Evolutionary conservation across 371 early-diverging fungal species (phyloP).

Genomic region (Mortierella sp.): DNA sequence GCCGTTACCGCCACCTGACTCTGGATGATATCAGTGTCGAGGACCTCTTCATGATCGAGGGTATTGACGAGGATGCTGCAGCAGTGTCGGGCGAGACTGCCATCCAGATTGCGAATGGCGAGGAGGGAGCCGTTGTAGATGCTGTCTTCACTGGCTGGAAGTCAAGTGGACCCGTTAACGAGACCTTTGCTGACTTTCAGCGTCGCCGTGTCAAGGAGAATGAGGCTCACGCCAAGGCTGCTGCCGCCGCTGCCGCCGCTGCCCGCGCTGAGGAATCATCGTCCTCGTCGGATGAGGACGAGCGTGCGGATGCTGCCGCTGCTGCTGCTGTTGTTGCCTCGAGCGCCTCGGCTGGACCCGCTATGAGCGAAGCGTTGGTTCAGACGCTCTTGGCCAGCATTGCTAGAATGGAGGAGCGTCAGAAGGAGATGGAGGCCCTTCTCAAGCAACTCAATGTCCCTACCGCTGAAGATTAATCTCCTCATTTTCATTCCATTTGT

Average conservation of each 20-base stretch:
- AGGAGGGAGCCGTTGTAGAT: conserved; percentile 34
- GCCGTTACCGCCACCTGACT: conserved; percentile 37
- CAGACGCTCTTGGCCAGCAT: conserved; percentile 44
- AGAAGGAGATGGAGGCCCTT: conserved; percentile 41
- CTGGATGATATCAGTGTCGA: conserved; percentile 29
- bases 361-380: conserved; percentile 31
- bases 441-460: conserved; percentile 13
- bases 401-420: conserved; percentile 47
- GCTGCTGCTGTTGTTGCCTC: background rate
- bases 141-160: conserved; percentile 18
- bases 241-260: conserved; percentile 9
- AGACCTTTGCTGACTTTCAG: conserved; percentile 46
- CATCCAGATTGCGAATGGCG: conserved; percentile 23
- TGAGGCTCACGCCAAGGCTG: conserved; percentile 26
- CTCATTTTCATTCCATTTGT: background rate
- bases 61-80: background rate
- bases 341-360: background rate
- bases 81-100: background rate
- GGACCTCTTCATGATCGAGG: conserved; percentile 41
- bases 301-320: background rate
- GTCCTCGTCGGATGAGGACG: background rate
- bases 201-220: conserved; percentile 32
- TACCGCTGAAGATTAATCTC: background rate
- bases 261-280: background rate
- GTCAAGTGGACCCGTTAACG: conserved; percentile 9